Evolutionary conservation across 495 filamentous ascomycete species (phyloP).

Genomic region (Aspergillus leporis): DNA sequence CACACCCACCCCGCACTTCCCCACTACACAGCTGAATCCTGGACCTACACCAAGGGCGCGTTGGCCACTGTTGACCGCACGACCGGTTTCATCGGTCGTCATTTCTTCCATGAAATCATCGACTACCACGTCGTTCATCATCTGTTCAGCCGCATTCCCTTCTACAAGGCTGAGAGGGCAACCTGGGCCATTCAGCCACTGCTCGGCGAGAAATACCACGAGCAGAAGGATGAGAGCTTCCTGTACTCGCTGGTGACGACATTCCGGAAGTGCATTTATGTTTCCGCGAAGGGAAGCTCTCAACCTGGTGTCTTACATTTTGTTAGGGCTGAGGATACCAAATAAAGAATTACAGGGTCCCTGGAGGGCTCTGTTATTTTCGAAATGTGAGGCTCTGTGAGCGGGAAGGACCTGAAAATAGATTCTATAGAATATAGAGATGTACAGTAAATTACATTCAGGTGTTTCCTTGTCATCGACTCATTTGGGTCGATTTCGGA

Average conservation of each 20-base stretch:
- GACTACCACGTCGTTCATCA: slow-evolving; percentile 93
- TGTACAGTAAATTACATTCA: background rate
- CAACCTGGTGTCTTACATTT: slow-evolving; percentile 24
- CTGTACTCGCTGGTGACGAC: slow-evolving; percentile 24
- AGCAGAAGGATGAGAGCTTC: slow-evolving; percentile 48
- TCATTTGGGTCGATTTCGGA: background rate
- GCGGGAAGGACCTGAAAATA: background rate
- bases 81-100: slow-evolving; percentile 84
- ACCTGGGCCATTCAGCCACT: slow-evolving; percentile 79
- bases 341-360: slow-evolving; percentile 3
- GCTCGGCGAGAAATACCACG: slow-evolving; percentile 79
- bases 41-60: slow-evolving; percentile 85
- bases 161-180: slow-evolving; percentile 89
- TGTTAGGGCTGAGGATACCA: slow-evolving; percentile 13
- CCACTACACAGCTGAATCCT: slow-evolving; percentile 74
- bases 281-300: slow-evolving; percentile 13
- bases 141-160: slow-evolving; percentile 81
- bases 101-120: slow-evolving; percentile 86
- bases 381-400: background rate
- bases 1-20: slow-evolving; percentile 85
- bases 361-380: background rate
- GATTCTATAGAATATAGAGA: background rate
- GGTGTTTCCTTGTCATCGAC: background rate
- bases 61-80: slow-evolving; percentile 87
- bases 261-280: slow-evolving; percentile 29